Conservation (phyloP, 139 green algal species). For the Chlorella sp. region DNA sequence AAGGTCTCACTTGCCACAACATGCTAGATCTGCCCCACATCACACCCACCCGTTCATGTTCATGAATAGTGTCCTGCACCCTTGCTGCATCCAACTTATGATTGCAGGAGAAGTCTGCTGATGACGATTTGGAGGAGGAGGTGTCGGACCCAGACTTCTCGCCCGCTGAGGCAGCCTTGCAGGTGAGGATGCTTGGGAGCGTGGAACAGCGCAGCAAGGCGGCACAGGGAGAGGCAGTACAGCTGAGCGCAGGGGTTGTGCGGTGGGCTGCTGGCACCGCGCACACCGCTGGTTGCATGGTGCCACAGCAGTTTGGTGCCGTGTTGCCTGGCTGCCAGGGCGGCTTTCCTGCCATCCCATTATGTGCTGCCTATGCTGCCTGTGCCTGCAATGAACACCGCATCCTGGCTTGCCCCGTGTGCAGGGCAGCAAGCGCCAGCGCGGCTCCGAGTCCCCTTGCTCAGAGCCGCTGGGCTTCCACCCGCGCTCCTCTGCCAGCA, state of each 20-base stretch:
- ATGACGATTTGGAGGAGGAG: not conserved
- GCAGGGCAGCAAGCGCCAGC: not conserved
- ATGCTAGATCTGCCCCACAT: too few species aligned
- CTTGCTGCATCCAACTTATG: too few species aligned
- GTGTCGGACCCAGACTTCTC: conserved; percentile 15
- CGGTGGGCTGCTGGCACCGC: not conserved
- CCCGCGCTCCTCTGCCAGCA: not conserved
- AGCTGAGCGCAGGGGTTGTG: not conserved
- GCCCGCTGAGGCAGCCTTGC: not conserved
- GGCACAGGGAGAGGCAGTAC: not conserved
- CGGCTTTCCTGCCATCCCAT: not conserved
- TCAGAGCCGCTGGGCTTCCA: conserved; percentile 26
- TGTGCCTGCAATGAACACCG: not conserved
- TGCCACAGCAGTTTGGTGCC: not conserved
- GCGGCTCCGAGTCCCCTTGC: conserved; percentile 1
- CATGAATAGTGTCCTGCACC: not conserved
- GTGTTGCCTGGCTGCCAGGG: not conserved
- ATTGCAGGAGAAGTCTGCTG: conserved; percentile 21
- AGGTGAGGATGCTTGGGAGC: not conserved
- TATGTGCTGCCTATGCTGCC: not conserved
- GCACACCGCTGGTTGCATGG: not conserved
- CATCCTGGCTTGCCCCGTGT: not conserved
- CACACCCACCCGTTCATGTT: too few species aligned
- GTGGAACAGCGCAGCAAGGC: not conserved
- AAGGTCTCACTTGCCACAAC: too few species aligned